These are phyloP conservation scores for Cenchrus purpureus DNA, from an alignment of 176 grass and related monocot species.

Conservation along the genomic window DNA sequence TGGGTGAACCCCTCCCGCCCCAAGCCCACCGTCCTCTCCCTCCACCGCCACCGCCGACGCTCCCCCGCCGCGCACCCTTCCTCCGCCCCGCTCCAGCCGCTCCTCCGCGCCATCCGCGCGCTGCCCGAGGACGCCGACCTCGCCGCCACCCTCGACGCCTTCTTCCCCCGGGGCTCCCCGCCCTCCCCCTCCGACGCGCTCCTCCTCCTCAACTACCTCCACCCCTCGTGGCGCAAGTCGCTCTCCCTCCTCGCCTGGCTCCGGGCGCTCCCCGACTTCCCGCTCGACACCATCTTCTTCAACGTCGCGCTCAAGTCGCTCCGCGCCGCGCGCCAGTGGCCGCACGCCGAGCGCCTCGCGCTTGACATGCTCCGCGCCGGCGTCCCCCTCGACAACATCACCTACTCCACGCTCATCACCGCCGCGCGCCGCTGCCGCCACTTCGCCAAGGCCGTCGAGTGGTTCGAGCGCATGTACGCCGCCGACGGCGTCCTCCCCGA, in stretches of 20 bases:
- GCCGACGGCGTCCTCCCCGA: constrained; percentile 66
- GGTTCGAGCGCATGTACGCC: constrained; percentile 89
- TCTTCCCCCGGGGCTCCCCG: constrained; percentile 43
- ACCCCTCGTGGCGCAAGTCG: constrained; percentile 61
- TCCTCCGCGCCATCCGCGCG: constrained; percentile 56
- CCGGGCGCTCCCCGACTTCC: constrained; percentile 42
- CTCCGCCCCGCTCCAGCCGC: constrained; percentile 42
- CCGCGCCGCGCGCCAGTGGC: constrained; percentile 65
- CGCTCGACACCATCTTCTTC: constrained; percentile 76
- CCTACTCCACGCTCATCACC: constrained; percentile 91
- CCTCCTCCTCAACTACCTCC: constrained; percentile 79
- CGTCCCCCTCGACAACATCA: constrained; percentile 83
- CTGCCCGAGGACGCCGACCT: constrained; percentile 56
- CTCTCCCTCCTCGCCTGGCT: constrained; percentile 69
- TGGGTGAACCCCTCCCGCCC: constrained; percentile 85
- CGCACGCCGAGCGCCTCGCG: constrained; percentile 62
- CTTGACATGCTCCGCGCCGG: constrained; percentile 65
- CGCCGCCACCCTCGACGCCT: constrained; percentile 42
- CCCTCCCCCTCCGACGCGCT: constrained; percentile 67
- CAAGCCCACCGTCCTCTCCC: constrained; percentile 74
- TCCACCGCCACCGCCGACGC: constrained; percentile 65
- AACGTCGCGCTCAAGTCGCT: constrained; percentile 88
- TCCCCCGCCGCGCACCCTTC: constrained; percentile 43
- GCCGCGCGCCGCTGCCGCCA: constrained; percentile 71
- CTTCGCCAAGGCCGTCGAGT: constrained; percentile 70